Base-by-base conservation (phyloP, 352 stramenopile species). In the Pythium graminicola region DNA sequence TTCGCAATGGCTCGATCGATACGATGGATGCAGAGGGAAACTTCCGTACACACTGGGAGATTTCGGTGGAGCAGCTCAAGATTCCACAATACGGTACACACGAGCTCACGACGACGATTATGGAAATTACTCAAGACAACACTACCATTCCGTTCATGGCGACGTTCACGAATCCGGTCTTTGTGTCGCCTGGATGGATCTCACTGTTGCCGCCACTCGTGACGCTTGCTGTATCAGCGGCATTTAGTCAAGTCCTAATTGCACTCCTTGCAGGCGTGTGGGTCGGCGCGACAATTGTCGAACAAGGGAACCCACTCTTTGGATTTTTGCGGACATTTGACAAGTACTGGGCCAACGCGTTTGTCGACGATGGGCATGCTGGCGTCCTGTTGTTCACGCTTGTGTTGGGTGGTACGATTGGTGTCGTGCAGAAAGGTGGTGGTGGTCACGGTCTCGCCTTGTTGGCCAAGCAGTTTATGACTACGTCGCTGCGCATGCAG, bases 321-420 rank as follows among this genome's bases (percentile, higher is more conserved):
- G 82, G 73, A 10, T 93, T 95, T 55, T 54, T 93, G 46, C 79
- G 79, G 35, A 89, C 83, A 4, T 89, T 95, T 49, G 84, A 94
- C 58, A 85, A 77, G 54, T 95, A 95, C 72, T 92, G 89, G 75
- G 70, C 91, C 19, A 72, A 86, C 35, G 72, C 85, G 1, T 92
- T 96, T 43, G 69, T 78, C n/a, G 66, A 83, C 44, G 72, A 91
- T 41, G 80, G 82, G 48, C 85, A 96, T 47, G 83, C 83, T 4
- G 76, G 78, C 24, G 85, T 95, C 45, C 65, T 96, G 50, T 67
- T 95, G 33, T 96, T 96, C 65, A 95, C 85, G 32, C 85, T 96
- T 41, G 53, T 96, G 14, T 72, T 96, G 1, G 85, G 86, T 22
- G 87, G 85, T 46, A 85, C 85, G 3, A 95, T 96, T 35, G 85